These are phyloP conservation scores for Candida methanosorbosa DNA, from an alignment of 805 yeast genomes.

Conservation along the genomic window DNA sequence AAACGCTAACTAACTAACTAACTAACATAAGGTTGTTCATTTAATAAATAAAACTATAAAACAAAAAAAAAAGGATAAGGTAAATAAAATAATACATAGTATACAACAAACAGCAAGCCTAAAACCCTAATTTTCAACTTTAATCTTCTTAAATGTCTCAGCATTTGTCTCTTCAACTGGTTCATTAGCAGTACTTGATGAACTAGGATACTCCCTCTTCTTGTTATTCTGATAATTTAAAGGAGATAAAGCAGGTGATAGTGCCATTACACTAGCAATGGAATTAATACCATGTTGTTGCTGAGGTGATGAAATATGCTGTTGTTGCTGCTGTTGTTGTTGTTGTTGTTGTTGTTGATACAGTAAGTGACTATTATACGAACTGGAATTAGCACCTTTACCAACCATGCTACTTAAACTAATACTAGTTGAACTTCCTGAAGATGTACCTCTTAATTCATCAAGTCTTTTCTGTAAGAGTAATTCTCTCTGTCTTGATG, in stretches of 20 bases:
- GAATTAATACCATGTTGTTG: slow-evolving; percentile 1
- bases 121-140: slow-evolving; percentile 6
- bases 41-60: background rate
- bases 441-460: slow-evolving; percentile 18
- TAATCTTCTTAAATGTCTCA: slow-evolving; percentile 12
- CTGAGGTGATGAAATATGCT: background rate
- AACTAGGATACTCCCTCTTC: no score
- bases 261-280: background rate
- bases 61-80: background rate
- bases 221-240: background rate
- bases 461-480: slow-evolving; percentile 41
- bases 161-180: no score
- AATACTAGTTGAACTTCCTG: no score
- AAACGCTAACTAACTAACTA: no score
- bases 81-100: background rate
- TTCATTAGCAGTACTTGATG: no score
- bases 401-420: no score
- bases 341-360: slow-evolving; percentile 1
- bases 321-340: slow-evolving; percentile 2
- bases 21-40: no score
- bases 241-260: background rate
- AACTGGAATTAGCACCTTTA: no score
- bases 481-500: slow-evolving; percentile 41
- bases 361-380: no score
- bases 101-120: background rate